Evolutionary conservation across 192 early-diverging fungal species (phyloP).

Genomic region (Spizellomyces punctatus): DNA sequence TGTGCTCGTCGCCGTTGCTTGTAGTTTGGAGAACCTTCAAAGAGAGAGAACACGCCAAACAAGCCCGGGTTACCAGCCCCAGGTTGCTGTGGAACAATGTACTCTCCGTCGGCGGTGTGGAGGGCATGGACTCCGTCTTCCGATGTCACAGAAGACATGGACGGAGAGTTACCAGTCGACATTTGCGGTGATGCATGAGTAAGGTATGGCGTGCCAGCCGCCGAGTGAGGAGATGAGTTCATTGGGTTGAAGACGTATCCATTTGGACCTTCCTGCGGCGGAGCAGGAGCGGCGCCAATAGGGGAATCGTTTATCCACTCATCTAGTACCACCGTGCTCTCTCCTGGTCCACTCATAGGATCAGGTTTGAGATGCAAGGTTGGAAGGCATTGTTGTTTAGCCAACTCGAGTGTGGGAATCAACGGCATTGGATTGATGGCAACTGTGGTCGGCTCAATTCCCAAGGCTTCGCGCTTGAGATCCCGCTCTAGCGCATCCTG

Average conservation of each 20-base stretch:
- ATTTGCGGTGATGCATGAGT: constrained; percentile 31
- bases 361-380: constrained; percentile 54
- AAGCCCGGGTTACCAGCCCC: constrained; percentile 41
- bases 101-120: constrained; percentile 12
- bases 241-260: background rate
- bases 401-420: constrained; percentile 43
- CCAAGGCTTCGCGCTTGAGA: constrained; percentile 89
- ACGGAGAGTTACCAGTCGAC: constrained; percentile 20
- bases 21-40: constrained; percentile 72
- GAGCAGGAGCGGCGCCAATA: constrained; percentile 23
- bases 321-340: constrained; percentile 15
- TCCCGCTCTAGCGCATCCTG: constrained; percentile 93
- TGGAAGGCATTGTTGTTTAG: constrained; percentile 66
- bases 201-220: constrained; percentile 3
- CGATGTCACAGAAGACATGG: constrained; percentile 3
- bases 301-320: constrained; percentile 30
- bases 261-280: constrained; percentile 19
- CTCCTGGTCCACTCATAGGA: constrained; percentile 39
- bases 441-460: constrained; percentile 81
- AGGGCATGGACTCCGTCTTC: constrained; percentile 1
- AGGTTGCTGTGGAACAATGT: constrained; percentile 15
- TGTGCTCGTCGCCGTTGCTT: constrained; percentile 65
- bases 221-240: constrained; percentile 3
- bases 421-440: constrained; percentile 43
- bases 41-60: constrained; percentile 52